Evolutionary conservation across 352 stramenopile species (phyloP).

Genomic region (Phytophthora hibernalis): DNA sequence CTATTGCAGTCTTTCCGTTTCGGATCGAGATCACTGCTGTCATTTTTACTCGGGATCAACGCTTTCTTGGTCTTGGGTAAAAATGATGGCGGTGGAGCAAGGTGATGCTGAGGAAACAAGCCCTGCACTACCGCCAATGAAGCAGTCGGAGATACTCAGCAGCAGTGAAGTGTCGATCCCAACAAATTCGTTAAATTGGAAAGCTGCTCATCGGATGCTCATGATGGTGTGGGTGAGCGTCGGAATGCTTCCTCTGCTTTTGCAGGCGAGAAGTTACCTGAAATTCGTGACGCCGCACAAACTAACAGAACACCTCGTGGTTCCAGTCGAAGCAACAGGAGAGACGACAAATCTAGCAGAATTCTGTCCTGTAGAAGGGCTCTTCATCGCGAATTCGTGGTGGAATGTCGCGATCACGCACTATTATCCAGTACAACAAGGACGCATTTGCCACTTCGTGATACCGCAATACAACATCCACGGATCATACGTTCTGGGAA

Average conservation of each 20-base stretch:
- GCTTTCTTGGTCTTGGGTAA: no score
- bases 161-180: neutral
- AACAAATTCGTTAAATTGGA: neutral
- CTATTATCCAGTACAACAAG: neutral
- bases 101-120: neutral
- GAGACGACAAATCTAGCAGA: slow-evolving; percentile 6
- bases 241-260: slow-evolving; percentile 7
- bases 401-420: slow-evolving; percentile 25
- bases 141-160: neutral
- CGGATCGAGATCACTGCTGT: no score
- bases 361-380: slow-evolving; percentile 9
- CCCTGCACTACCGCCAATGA: neutral
- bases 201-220: slow-evolving; percentile 1
- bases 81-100: neutral
- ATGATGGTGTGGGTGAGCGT: slow-evolving; percentile 6
- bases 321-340: neutral
- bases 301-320: slow-evolving; percentile 1
- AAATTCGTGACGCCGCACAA: slow-evolving; percentile 19
- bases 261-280: slow-evolving; percentile 12
- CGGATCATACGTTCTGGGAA: slow-evolving; percentile 11
- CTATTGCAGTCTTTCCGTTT: neutral
- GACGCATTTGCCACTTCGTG: slow-evolving; percentile 18
- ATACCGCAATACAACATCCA: slow-evolving; percentile 29
- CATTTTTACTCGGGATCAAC: neutral
- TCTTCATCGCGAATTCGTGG: slow-evolving; percentile 24